Conservation (phyloP, 2,329 filamentous ascomycete species). For the Leptographium radiaticola region DNA sequence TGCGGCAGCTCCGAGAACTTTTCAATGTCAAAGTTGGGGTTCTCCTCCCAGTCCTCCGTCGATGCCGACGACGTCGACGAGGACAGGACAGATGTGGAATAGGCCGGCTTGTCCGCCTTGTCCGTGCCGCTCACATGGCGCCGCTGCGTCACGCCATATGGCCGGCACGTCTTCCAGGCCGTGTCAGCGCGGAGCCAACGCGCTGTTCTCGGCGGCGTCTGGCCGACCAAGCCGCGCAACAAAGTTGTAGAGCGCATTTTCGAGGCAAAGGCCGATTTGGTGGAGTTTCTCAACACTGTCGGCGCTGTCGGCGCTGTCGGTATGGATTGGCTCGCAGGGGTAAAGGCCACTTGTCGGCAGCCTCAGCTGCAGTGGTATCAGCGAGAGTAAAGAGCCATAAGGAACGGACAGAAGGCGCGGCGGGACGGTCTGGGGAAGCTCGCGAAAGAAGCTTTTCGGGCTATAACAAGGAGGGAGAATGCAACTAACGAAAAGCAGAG, state of each 20-base stretch:
- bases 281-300: not conserved
- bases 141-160: too few species aligned
- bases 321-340: not conserved
- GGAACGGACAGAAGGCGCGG: not conserved
- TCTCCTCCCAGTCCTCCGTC: conserved; percentile 56
- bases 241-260: too few species aligned
- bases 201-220: too few species aligned
- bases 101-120: not conserved
- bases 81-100: conserved; percentile 9
- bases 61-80: conserved; percentile 10
- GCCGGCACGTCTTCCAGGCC: too few species aligned
- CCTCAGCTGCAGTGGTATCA: conserved; percentile 8
- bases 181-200: too few species aligned
- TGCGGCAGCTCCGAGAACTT: conserved; percentile 66
- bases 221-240: too few species aligned
- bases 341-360: not conserved
- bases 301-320: not conserved
- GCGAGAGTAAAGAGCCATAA: conserved; percentile 7
- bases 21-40: conserved; percentile 56
- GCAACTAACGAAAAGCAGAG: not conserved
- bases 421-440: conserved; percentile 3
- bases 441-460: not conserved
- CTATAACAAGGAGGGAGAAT: not conserved
- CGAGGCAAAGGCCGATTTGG: too few species aligned
- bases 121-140: not conserved